Percentiles rank a stretch among this genome's conserved stretches.
These are phyloP conservation scores for Colletotrichum plurivorum DNA, from an alignment of 2,329 filamentous ascomycete species.

Conservation along the genomic window DNA sequence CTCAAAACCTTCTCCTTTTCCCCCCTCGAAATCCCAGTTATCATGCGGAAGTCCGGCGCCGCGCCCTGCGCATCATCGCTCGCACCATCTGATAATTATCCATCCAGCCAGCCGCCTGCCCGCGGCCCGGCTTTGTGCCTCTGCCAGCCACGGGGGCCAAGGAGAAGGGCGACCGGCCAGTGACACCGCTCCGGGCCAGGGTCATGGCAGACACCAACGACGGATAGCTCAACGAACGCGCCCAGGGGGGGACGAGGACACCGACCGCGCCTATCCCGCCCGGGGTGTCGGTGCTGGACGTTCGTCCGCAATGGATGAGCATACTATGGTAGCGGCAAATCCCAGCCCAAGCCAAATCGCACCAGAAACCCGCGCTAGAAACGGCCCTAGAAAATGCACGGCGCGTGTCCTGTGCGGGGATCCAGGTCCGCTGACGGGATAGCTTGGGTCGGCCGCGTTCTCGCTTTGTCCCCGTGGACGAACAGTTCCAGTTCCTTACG, in stretches of 20 bases:
- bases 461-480: conserved; percentile 37
- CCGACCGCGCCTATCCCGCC: conserved; percentile 19
- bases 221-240: conserved; percentile 22
- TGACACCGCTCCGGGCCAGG: conserved; percentile 26
- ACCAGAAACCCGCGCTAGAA: conserved; percentile 28
- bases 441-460: conserved; percentile 9
- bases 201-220: conserved; percentile 26
- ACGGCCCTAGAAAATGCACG: conserved; percentile 38
- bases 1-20: background rate
- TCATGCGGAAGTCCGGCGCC: conserved; percentile 13
- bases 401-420: conserved; percentile 34
- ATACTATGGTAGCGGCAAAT: background rate
- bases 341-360: conserved; percentile 26
- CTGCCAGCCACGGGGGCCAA: background rate
- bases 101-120: conserved; percentile 10
- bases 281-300: background rate
- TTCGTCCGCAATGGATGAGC: background rate
- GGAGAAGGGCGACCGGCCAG: background rate
- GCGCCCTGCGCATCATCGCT: conserved; percentile 20
- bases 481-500: conserved; percentile 6
- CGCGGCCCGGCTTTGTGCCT: conserved; percentile 10
- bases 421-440: conserved; percentile 37
- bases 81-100: conserved; percentile 12
- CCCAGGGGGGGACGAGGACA: conserved; percentile 15
- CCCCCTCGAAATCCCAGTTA: conserved; percentile 4